Percentiles rank a stretch among this genome's conserved stretches.
phyloP scores from a whole-genome alignment of 768 basidiomycete genomes.

The Rhizopogon rudus region DNA sequence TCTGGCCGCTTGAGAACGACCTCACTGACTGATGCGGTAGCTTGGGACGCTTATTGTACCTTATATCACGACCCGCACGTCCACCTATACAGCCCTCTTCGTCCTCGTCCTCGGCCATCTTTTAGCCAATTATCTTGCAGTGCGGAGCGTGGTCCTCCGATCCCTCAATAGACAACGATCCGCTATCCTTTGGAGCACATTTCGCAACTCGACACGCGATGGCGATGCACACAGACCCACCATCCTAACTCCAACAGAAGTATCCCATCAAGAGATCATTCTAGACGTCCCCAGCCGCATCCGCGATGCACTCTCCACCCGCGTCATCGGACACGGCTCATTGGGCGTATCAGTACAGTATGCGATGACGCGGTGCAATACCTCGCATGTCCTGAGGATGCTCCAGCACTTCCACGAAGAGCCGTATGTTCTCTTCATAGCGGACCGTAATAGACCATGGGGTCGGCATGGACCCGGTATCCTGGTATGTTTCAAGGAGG shows the following conservation, averaged over 20 bases:
- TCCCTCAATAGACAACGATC: conserved; percentile 59
- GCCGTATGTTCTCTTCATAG: conserved; percentile 51
- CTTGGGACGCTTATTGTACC: conserved; percentile 57
- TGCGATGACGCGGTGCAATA: conserved; percentile 2
- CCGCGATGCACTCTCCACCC: conserved; percentile 30
- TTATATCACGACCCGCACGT: conserved; percentile 39
- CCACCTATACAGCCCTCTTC: conserved; percentile 49
- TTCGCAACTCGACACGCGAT: conserved; percentile 7
- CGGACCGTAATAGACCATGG: background rate
- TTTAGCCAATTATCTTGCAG: conserved; percentile 53
- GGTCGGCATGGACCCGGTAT: conserved; percentile 11
- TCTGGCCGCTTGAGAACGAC: background rate
- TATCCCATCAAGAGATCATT: conserved; percentile 41
- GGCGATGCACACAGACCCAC: conserved; percentile 6
- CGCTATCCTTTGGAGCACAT: conserved; percentile 43
- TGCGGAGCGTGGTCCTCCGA: conserved; percentile 51
- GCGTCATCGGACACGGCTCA: conserved; percentile 38
- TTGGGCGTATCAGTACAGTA: conserved; percentile 44
- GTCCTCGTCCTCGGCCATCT: conserved; percentile 51
- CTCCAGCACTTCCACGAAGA: conserved; percentile 39
- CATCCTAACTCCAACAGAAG: conserved; percentile 29
- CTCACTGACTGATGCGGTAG: conserved; percentile 26
- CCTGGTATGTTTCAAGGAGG: conserved; percentile 47
- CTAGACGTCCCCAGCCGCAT: conserved; percentile 36
- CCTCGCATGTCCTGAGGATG: conserved; percentile 19